Conservation (phyloP, 257 asterid genomes). For the Haberlea rhodopensis region DNA sequence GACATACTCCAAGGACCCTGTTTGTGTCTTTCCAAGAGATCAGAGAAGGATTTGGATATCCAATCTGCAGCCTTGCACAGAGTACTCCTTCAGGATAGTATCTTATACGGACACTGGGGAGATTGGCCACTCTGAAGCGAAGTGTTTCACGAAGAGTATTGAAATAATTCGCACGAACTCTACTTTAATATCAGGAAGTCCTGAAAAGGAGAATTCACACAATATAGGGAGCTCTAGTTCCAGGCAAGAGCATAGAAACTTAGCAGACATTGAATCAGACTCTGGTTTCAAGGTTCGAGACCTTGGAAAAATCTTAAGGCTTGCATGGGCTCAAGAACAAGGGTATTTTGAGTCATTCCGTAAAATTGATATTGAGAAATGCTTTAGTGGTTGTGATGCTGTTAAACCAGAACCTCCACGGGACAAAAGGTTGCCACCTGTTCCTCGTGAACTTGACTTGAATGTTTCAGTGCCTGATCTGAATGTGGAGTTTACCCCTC, state of each 20-base stretch:
- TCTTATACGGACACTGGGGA: conserved; percentile 64
- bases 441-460: conserved; percentile 71
- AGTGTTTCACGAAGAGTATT: conserved; percentile 68
- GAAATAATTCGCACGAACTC: conserved; percentile 57
- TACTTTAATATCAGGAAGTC: conserved; percentile 30
- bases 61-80: conserved; percentile 76
- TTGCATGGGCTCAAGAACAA: conserved; percentile 66
- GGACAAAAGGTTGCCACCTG: conserved; percentile 43
- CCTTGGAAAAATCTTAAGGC: conserved; percentile 68
- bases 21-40: conserved; percentile 62
- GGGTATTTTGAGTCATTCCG: conserved; percentile 52
- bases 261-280: conserved; percentile 56
- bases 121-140: conserved; percentile 80
- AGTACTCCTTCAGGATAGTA: conserved; percentile 69
- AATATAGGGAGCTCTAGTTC: conserved; percentile 57
- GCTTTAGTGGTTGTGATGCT: conserved; percentile 33
- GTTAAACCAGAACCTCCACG: conserved; percentile 45
- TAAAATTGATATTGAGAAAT: conserved; percentile 39
- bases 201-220: conserved; percentile 44
- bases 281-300: conserved; percentile 82
- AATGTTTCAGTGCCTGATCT: conserved; percentile 82
- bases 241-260: conserved; percentile 35
- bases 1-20: conserved; percentile 61
- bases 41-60: conserved; percentile 75
- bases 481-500: conserved; percentile 75